Evolutionary conservation across 2,329 filamentous ascomycete species (phyloP).

Genomic region (Penicillium nordicum): DNA sequence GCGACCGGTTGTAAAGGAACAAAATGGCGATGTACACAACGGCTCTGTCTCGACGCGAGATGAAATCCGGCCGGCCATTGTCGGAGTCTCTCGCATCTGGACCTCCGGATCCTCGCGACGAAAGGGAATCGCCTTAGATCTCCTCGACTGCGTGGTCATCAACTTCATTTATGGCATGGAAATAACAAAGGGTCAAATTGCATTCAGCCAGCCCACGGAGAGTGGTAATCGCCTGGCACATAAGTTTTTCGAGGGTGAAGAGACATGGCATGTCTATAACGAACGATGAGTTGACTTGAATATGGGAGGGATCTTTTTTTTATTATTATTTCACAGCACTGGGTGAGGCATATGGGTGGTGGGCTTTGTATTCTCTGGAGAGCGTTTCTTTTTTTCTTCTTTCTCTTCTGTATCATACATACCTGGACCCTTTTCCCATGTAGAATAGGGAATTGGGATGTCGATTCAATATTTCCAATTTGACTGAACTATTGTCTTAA

Average conservation of each 20-base stretch:
- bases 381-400: background rate
- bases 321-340: background rate
- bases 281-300: conserved; percentile 33
- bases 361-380: background rate
- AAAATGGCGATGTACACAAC: conserved; percentile 19
- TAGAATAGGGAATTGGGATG: conserved; percentile 4
- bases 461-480: conserved; percentile 2
- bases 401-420: conserved; percentile 9
- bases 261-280: conserved; percentile 60
- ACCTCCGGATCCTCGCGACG: conserved; percentile 55
- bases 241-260: conserved; percentile 54
- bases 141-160: conserved; percentile 55
- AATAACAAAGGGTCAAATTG: conserved; percentile 54
- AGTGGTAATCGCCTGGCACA: conserved; percentile 57
- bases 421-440: conserved; percentile 1
- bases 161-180: conserved; percentile 56
- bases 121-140: conserved; percentile 55
- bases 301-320: conserved; percentile 1
- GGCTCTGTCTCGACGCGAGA: conserved; percentile 47
- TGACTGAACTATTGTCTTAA: background rate
- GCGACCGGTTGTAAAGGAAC: conserved; percentile 43
- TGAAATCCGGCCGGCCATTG: conserved; percentile 47
- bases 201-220: conserved; percentile 65
- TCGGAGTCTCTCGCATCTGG: conserved; percentile 66
- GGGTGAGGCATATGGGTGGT: background rate